Conservation (phyloP, 345 rosid genomes). For the Syzygium grande region DNA sequence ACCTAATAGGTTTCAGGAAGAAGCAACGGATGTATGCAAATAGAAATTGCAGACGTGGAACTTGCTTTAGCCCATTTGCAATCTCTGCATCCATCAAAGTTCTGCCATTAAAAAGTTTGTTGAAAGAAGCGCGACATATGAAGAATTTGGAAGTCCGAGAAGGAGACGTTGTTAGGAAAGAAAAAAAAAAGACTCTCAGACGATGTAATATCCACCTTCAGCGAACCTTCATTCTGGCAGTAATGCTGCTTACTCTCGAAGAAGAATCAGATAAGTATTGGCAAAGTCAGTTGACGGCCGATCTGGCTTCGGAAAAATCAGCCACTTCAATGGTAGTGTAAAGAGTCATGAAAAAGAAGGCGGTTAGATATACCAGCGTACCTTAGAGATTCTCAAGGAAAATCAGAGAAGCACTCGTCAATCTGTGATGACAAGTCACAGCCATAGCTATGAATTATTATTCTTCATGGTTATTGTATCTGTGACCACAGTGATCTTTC, state of each 20-base stretch:
- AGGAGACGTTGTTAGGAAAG: neutral
- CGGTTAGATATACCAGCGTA: fast-evolving
- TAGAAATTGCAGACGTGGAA: neutral
- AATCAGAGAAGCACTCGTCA: neutral
- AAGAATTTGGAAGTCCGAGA: neutral
- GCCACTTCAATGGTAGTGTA: neutral
- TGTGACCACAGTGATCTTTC: neutral
- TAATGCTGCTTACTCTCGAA: neutral
- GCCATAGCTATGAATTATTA: neutral
- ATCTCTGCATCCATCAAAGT: neutral
- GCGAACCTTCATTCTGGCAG: neutral
- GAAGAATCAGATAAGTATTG: neutral
- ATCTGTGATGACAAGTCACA: neutral
- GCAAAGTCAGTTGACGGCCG: neutral
- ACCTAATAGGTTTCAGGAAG: neutral
- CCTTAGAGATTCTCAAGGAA: neutral
- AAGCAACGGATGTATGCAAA: neutral
- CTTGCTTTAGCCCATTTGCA: neutral
- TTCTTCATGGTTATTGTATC: neutral
- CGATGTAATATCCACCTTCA: neutral
- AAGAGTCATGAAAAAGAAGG: neutral
- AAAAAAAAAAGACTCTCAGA: neutral
- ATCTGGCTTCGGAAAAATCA: neutral
- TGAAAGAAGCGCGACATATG: neutral
- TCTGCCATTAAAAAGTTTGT: neutral